Conservation (phyloP, 2,329 filamentous ascomycete genomes). For the Lachnellula willkommii region DNA sequence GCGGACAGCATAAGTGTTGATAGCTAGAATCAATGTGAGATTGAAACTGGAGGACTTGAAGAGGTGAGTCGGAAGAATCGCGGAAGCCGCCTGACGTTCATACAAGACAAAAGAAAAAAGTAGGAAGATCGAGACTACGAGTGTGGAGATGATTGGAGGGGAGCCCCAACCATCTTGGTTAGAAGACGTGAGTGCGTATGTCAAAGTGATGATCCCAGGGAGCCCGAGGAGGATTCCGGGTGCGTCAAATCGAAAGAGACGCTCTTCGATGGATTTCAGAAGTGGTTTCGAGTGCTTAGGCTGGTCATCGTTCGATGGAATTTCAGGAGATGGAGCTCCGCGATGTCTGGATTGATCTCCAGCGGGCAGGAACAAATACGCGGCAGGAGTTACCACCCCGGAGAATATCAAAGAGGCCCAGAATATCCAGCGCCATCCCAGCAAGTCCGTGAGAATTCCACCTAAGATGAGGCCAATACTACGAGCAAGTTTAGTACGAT, state of each 20-base stretch:
- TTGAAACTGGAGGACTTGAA: conserved; percentile 1
- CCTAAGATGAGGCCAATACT: conserved; percentile 40
- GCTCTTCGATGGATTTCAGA: neutral
- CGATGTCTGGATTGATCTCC: neutral
- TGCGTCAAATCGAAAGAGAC: conserved; percentile 3
- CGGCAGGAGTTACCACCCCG: conserved; percentile 39
- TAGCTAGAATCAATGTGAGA: conserved; percentile 2
- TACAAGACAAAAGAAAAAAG: conserved; percentile 1
- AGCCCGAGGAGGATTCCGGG: conserved; percentile 3
- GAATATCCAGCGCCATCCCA: conserved; percentile 49
- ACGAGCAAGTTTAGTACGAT: conserved; percentile 29
- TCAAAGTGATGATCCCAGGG: conserved; percentile 4
- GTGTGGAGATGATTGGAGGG: conserved; percentile 1
- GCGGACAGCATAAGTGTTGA: conserved; percentile 1
- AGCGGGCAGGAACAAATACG: conserved; percentile 39
- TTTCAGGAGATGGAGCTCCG: neutral
- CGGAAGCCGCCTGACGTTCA: conserved; percentile 1
- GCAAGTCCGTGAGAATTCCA: conserved; percentile 41
- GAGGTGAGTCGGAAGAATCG: conserved; percentile 1
- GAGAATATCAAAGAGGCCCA: conserved; percentile 42
- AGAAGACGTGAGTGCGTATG: conserved; percentile 5
- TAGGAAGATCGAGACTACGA: neutral
- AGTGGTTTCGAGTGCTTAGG: neutral
- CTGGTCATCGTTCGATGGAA: neutral
- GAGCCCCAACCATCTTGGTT: conserved; percentile 3